Evolutionary conservation across 257 asterid species (phyloP), one percentile per base, ranked within the genome.

Genomic region (Salvia splendens): DNA sequence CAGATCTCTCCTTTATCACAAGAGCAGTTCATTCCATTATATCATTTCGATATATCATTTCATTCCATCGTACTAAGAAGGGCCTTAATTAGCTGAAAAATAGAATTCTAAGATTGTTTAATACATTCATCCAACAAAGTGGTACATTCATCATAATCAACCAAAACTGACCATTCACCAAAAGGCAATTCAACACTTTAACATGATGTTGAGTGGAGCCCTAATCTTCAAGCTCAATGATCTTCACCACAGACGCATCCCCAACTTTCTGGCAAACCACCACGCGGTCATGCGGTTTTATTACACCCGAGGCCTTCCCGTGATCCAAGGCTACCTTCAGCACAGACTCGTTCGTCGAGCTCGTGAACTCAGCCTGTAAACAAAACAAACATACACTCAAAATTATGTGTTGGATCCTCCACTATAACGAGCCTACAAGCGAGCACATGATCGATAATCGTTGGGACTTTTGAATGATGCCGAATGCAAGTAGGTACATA

Each of bases 211-310:
- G 41, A 10, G 57, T 6, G 33, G 6, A 30, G 8, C 12, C 81
- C 81, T 84, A 89, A 67, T 83, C 86, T 64, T 86, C 85, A 38
- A 89, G 96, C 77, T 89, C 96, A 61, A 89, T 89, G 68, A 89
- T 89, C 87, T 86, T 89, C 38, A 89, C 92, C 14, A 86, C 86
- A 3, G 95, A 80, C 24, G 88, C 96, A 73, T 87, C 92, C 14
- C 96, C 92, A 28, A 86, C 83, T 77, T 89, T 89, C 76, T 86
- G 96, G 75, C 87, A 86, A 38, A 85, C 85, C 48, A 83, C 89
- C 14, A 81, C 88, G 6, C 89, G 80, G 17, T 89, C 96, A 2
- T 77, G 95, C 4, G 96, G 61, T 67, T 84, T 89, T 61, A 89
- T 69, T 2, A 84, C 69, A 9, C 96, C 96, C 0, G 84, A 57